phyloP scores from a whole-genome alignment of 1,139 yeast species.

The Suhomyces kunorum region DNA sequence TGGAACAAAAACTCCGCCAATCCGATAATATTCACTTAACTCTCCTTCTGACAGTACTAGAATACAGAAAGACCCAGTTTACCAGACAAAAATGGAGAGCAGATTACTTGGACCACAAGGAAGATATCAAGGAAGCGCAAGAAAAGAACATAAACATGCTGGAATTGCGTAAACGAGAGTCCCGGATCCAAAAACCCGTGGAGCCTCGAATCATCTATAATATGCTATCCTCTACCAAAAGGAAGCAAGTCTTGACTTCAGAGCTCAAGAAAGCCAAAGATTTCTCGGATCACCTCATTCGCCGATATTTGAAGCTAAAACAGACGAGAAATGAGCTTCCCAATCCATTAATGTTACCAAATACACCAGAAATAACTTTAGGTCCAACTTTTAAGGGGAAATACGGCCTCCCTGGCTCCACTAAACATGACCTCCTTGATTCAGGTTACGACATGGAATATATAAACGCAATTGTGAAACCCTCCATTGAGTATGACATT shows the following conservation, averaged over 20 bases:
- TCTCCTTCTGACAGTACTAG: background rate
- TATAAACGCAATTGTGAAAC: slow-evolving; percentile 37
- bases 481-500: slow-evolving; percentile 38
- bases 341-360: slow-evolving; percentile 37
- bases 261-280: slow-evolving; percentile 15
- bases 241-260: slow-evolving; percentile 13
- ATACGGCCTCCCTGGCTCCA: slow-evolving; percentile 26
- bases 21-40: background rate
- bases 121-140: slow-evolving; percentile 12
- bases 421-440: slow-evolving; percentile 20
- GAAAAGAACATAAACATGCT: slow-evolving; percentile 13
- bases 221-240: slow-evolving; percentile 8
- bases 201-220: slow-evolving; percentile 7
- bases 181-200: slow-evolving; percentile 5
- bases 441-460: slow-evolving; percentile 38
- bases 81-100: slow-evolving; percentile 22
- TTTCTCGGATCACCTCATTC: slow-evolving; percentile 23
- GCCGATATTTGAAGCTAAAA: slow-evolving; percentile 32
- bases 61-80: slow-evolving; percentile 19
- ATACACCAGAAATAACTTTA: slow-evolving; percentile 23
- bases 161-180: slow-evolving; percentile 12
- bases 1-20: background rate
- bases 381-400: slow-evolving; percentile 6
- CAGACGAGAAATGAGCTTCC: slow-evolving; percentile 33
- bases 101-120: slow-evolving; percentile 16